phyloP scores from a whole-genome alignment of 768 basidiomycete genomes.

The Candolleomyces efflorescens region DNA sequence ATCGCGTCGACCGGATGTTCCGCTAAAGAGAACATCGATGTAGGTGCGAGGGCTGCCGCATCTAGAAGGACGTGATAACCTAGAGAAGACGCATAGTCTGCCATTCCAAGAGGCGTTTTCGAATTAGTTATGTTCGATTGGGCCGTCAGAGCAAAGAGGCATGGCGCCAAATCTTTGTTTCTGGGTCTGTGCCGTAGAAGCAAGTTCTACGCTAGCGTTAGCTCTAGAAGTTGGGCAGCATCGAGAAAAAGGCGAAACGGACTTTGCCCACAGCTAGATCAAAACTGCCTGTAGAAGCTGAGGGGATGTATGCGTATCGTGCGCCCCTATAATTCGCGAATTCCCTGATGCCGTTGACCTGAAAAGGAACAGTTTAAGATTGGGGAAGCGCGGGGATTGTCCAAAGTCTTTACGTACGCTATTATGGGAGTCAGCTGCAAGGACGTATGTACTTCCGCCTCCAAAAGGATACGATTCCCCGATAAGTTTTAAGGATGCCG shows the following conservation, averaged over 20 bases:
- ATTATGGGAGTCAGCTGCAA: constrained; percentile 78
- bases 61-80: constrained; percentile 79
- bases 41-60: constrained; percentile 76
- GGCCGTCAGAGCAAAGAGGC: constrained; percentile 72
- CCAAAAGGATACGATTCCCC: constrained; percentile 78
- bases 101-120: constrained; percentile 63
- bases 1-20: constrained; percentile 75
- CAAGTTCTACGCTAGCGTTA: constrained; percentile 38
- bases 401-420: constrained; percentile 41
- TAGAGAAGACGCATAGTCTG: constrained; percentile 57
- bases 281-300: constrained; percentile 62
- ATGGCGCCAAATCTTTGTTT: constrained; percentile 39
- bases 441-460: constrained; percentile 54
- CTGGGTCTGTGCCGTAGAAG: constrained; percentile 48
- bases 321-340: constrained; percentile 58
- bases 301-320: constrained; percentile 58
- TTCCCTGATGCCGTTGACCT: constrained; percentile 70
- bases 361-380: neutral
- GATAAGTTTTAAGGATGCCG: constrained; percentile 74
- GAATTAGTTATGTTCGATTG: constrained; percentile 81
- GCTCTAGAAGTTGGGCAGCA: neutral
- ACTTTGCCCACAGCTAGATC: constrained; percentile 59
- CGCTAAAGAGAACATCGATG: constrained; percentile 60
- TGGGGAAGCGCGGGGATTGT: neutral
- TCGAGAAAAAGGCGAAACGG: constrained; percentile 11